Percentiles rank a stretch among this genome's conserved stretches.
phyloP scores from a whole-genome alignment of 139 green algal species.

The Tetraselmis chui region DNA sequence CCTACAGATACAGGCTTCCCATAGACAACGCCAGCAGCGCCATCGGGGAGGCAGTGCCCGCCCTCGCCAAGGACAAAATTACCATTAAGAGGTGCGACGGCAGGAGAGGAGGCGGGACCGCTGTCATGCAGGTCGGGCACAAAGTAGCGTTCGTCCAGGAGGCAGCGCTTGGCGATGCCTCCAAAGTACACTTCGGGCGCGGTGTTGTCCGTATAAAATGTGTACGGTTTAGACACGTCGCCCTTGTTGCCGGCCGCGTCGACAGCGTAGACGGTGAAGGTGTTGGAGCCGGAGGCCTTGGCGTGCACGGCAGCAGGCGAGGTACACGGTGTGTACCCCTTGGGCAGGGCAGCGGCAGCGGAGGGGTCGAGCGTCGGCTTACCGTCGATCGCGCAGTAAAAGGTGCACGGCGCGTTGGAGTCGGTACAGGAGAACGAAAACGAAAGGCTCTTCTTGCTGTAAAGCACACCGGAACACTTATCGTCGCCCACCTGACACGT shows the following conservation, averaged over 20 bases:
- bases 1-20: no score
- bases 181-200: not conserved
- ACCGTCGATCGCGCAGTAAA: not conserved
- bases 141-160: not conserved
- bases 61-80: not conserved
- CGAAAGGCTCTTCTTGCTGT: not conserved
- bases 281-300: not conserved
- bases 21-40: no score
- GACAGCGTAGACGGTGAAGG: not conserved
- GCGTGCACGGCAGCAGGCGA: not conserved
- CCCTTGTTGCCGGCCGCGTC: not conserved
- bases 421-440: not conserved
- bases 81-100: not conserved
- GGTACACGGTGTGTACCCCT: not conserved
- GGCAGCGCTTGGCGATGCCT: not conserved
- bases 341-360: not conserved
- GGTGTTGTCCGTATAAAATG: not conserved
- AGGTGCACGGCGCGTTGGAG: not conserved
- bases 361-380: not conserved
- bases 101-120: not conserved
- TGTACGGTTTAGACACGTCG: not conserved
- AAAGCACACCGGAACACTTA: not conserved
- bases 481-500: not conserved
- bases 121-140: not conserved
- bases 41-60: no score